Evolutionary conservation across 1,284 basidiomycete genomes (phyloP), one percentile per base, ranked within the genome.

Genomic region (Exobasidium rhododendri): DNA sequence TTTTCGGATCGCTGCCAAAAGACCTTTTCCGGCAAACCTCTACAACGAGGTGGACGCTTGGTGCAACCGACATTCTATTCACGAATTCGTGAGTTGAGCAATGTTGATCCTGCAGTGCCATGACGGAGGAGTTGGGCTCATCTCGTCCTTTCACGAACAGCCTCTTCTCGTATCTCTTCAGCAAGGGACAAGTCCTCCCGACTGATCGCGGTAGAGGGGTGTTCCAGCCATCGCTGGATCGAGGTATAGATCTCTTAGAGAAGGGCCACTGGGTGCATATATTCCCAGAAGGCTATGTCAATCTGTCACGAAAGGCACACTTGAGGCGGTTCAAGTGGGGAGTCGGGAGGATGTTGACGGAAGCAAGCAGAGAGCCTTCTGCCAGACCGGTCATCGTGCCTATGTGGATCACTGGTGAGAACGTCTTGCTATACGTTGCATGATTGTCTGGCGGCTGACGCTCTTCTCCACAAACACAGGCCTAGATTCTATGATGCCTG

Each of bases 301-400:
- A 92, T 75, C 81, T 83, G 7, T 87, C 89, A 74, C 82, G 83
- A 1, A 71, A 81, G 17, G 81, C 84, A 7, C 81, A 83, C 46
- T 79, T 97, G 64, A 83, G 88, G 4, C 83, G 91, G 50, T 97
- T 98, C 82, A 96, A 96, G 83, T 98, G 94, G 96, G 96, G 94
- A 61, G 84, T 97, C 87, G 92, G 79, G 80, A 90, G 89, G 28
- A 62, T 71, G 56, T 43, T 71, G 26, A 65, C 73, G 53, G 73
- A 74, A 43, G 58, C 68, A 13, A 31, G 52, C 14, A 20, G 14
- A 55, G 56, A 51, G 32, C 46, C 56, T 46, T 50, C 31, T 22
- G 43, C 24, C 4, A 20, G 56, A 31, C 94, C 94, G 0, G 81
- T 87, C n/a, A 86, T 97, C 60, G 88, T 97, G 61, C 94, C 94